Conservation (phyloP, 2,329 filamentous ascomycete species). For the Reticulascus tulasneorum region DNA sequence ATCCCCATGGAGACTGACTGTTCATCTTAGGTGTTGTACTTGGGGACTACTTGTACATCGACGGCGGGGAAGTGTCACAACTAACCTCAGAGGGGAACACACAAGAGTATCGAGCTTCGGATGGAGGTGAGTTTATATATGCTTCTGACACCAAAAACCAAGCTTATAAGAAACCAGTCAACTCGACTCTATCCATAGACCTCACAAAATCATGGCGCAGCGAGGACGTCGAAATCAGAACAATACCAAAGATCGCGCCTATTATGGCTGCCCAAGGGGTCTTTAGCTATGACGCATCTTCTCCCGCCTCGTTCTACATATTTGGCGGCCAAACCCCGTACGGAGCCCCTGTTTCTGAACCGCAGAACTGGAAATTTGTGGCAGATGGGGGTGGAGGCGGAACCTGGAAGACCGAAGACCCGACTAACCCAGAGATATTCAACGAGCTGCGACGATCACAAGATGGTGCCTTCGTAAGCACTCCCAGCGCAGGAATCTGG, state of each 20-base stretch:
- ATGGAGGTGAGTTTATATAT: slow-evolving; percentile 1
- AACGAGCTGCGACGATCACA: slow-evolving; percentile 1
- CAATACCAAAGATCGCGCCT: slow-evolving; percentile 1
- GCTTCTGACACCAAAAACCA: neutral
- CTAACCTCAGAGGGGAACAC: neutral
- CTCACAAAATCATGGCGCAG: slow-evolving; percentile 9
- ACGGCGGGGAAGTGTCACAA: slow-evolving; percentile 30
- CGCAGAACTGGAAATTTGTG: slow-evolving; percentile 9
- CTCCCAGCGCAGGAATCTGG: slow-evolving; percentile 3
- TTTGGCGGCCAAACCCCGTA: slow-evolving; percentile 9
- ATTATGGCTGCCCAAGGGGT: slow-evolving; percentile 3
- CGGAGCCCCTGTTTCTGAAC: neutral
- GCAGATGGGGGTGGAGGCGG: slow-evolving; percentile 9
- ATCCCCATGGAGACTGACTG: no score
- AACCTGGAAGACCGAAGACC: slow-evolving; percentile 5
- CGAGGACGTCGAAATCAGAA: slow-evolving; percentile 1
- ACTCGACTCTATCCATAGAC: slow-evolving; percentile 11
- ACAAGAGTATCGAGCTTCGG: neutral
- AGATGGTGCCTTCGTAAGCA: slow-evolving; percentile 4
- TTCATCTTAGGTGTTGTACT: slow-evolving; percentile 18
- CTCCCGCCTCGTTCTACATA: slow-evolving; percentile 6
- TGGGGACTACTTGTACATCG: slow-evolving; percentile 32
- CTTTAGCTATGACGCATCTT: slow-evolving; percentile 1
- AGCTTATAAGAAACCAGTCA: slow-evolving; percentile 3
- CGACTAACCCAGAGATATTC: slow-evolving; percentile 4